Evolutionary conservation across 352 stramenopile genomes (phyloP).

Genomic region (Vaucheria bursata): DNA sequence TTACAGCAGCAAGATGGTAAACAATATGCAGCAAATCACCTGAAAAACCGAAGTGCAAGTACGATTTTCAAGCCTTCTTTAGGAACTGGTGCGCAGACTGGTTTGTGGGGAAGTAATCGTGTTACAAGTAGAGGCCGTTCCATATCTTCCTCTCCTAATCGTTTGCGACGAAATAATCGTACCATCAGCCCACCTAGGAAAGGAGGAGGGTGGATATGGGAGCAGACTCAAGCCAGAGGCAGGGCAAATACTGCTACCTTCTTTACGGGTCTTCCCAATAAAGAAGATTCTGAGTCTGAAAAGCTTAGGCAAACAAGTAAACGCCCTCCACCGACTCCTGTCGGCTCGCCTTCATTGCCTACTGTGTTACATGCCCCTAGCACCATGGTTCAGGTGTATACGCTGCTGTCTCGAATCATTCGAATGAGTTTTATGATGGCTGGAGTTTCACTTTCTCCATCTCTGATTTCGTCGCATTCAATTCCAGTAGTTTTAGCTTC

Average conservation of each 20-base stretch:
- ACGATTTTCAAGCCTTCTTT: background rate
- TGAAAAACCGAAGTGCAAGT: background rate
- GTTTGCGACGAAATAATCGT: background rate
- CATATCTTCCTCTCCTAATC: background rate
- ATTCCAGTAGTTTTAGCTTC: slow-evolving; percentile 9
- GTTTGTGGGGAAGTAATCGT: background rate
- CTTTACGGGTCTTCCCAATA: too few relatives aligned
- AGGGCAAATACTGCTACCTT: too few relatives aligned
- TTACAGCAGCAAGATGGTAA: slow-evolving; percentile 24
- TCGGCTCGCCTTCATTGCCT: background rate
- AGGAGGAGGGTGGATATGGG: background rate
- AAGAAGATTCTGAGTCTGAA: too few relatives aligned
- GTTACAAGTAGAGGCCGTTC: background rate
- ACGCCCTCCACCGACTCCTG: background rate
- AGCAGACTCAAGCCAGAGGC: background rate
- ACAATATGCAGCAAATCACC: background rate
- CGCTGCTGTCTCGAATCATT: background rate
- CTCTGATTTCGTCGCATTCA: background rate
- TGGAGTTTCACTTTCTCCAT: background rate
- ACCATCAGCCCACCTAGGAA: background rate
- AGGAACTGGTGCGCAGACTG: too few relatives aligned
- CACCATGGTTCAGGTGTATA: background rate
- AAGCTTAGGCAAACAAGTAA: too few relatives aligned
- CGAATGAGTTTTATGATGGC: background rate
- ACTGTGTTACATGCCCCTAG: background rate